Percentiles rank a stretch among this genome's conserved stretches.
These are phyloP conservation scores for Neotropicomus parvogracilis DNA, from an alignment of 1,284 basidiomycete species.

Conservation along the genomic window DNA sequence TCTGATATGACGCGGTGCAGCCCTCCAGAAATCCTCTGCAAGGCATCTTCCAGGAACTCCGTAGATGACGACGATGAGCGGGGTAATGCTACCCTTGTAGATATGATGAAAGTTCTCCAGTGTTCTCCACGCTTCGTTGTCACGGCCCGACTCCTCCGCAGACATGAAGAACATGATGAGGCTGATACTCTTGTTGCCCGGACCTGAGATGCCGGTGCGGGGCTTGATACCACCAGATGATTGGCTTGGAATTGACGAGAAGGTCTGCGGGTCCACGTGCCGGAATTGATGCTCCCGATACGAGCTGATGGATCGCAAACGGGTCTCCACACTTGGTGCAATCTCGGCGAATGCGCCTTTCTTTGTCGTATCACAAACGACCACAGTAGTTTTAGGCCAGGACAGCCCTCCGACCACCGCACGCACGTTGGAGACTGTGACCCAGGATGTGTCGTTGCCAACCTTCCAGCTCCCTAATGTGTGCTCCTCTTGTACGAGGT, in stretches of 20 bases:
- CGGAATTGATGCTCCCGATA: conserved; percentile 18
- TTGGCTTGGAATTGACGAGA: neutral
- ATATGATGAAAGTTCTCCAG: conserved; percentile 18
- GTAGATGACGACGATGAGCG: conserved; percentile 21
- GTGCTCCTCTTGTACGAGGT: conserved; percentile 15
- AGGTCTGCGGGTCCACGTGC: conserved; percentile 16
- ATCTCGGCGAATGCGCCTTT: conserved; percentile 11
- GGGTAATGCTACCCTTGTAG: conserved; percentile 19
- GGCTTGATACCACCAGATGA: neutral
- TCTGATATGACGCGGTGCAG: conserved; percentile 12
- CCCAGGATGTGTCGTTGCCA: conserved; percentile 10
- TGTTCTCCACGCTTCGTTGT: conserved; percentile 12
- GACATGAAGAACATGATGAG: conserved; percentile 20
- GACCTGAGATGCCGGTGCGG: neutral
- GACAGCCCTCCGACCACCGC: conserved; percentile 20
- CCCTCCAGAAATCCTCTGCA: conserved; percentile 22
- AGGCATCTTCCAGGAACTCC: conserved; percentile 10
- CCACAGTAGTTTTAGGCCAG: conserved; percentile 24
- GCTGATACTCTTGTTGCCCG: conserved; percentile 2
- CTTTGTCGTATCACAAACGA: conserved; percentile 20
- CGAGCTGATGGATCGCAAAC: conserved; percentile 1
- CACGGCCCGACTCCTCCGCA: neutral
- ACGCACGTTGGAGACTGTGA: conserved; percentile 20
- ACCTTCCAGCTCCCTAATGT: conserved; percentile 18
- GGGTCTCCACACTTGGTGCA: conserved; percentile 9